Base-by-base conservation (phyloP, 768 basidiomycete genomes). In the Sistotremastrum suecicum region DNA sequence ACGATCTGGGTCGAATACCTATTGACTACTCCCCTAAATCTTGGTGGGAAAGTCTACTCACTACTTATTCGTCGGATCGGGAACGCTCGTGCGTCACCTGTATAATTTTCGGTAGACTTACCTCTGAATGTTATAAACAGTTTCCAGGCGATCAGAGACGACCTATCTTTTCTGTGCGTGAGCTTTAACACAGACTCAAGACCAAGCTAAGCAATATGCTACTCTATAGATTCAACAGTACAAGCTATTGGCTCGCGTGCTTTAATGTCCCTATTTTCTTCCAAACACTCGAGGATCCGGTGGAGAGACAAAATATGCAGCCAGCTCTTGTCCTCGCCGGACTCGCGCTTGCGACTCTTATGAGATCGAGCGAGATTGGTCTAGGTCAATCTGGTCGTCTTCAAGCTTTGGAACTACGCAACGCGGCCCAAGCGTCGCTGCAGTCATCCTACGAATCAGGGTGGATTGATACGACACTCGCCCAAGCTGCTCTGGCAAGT, bases 311-410 rank as follows among this genome's bases (percentile, higher is more conserved):
- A 20, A 61, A 60, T 9, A 74, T 85, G 49, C 83, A 85, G 50
- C 83, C 85, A 5, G 69, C 83, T 0, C 73, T 88, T 47, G 69
- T 87, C 40, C 68, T 78, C 32, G 70, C 83, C 2, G 71, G 69
- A 5, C 65, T 87, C 33, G 85, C 85, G 1, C 67, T 87, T 64
- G 73, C 81, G 0, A 76, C 67, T 34, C 66, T 88, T 8, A 77
- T 84, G 71, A 72, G 73, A 51, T 84, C 83, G 1, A 84, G 83
- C 55, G 75, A 79, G 53, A 55, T 74, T 37, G 82, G 80, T 53
- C 62, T 66, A 9, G 73, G 79, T 5, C 56, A 60, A 3, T 51
- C 55, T 3, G 83, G 83, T 4, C 68, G 81, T 38, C 60, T 60
- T 7, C 68, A 70, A n/a, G 81, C 84, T 0, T 56, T 78, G 31